Evolutionary conservation across 1,284 basidiomycete species (phyloP), one percentile per base, ranked within the genome.

Genomic region (Cutaneotrichosporon sp.): DNA sequence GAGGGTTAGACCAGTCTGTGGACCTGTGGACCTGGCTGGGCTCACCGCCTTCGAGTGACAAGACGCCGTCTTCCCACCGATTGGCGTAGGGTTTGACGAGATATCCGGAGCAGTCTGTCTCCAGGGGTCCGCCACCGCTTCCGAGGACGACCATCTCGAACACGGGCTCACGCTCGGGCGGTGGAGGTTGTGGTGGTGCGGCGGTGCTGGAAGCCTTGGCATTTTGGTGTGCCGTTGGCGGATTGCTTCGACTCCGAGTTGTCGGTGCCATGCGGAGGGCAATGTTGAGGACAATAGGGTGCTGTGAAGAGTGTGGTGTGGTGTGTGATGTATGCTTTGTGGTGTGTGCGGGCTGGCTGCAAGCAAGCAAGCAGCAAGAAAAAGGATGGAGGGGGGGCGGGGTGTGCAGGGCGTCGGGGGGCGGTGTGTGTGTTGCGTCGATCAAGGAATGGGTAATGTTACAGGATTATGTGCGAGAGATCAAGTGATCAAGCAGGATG

Each of bases 121-220:
- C 74, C 0, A 73, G 53, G 10, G 74, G 74, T n/a, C 74, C 74
- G n/a, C 74, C 74, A 20, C 72, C 70, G 38, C 64, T 63, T 3
- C 72, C 74, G 10, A 76, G 56, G 17, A 73, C 70, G n/a, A 76
- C 59, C 51, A 76, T 67, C 55, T 76, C 74, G 49, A 74, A 76
- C 4, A 61, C 61, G 1, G 69, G 67, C 23, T 50, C 47, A 14
- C 17, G 36, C 36, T 38, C 7, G 15, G 14, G 15, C 15, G 39
- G 39, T 20, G 17, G 17, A 18, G n/a, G 17, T 40, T n/a, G 37
- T 38, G 37, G 39, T 20, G 17, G 17, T 8, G 39, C 39, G 39
- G 39, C 17, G 39, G 9, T 40, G 17, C 5, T 30, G 5, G 26
- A 7, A 7, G 26, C 26, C 26, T 30, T 30, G 26, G 26, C 26